phyloP scores from a whole-genome alignment of 805 yeast genomes.

The Nakazawaea ishiwadae region DNA sequence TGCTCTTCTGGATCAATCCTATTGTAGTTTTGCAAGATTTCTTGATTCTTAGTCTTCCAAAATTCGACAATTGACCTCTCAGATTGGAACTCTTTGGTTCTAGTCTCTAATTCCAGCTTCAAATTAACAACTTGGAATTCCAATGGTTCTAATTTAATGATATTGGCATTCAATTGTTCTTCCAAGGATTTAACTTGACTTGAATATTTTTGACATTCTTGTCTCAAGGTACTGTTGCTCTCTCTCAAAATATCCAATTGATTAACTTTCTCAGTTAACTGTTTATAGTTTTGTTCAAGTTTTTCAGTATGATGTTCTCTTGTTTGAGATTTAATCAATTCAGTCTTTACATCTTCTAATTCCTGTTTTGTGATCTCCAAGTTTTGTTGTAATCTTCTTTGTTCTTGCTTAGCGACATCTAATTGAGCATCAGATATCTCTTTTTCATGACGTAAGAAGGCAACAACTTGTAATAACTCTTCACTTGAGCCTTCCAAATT shows the following conservation, averaged over 20 bases:
- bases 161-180: slow-evolving; percentile 26
- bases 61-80: slow-evolving; percentile 51
- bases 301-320: slow-evolving; percentile 22
- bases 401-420: slow-evolving; percentile 48
- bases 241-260: slow-evolving; percentile 63
- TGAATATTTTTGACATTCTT: slow-evolving; percentile 35
- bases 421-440: slow-evolving; percentile 63
- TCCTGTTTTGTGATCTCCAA: slow-evolving; percentile 44
- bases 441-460: slow-evolving; percentile 67
- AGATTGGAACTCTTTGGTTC: slow-evolving; percentile 42
- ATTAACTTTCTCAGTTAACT: slow-evolving; percentile 47
- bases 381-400: slow-evolving; percentile 44
- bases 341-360: slow-evolving; percentile 45
- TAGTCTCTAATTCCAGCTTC: slow-evolving; percentile 39
- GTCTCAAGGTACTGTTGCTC: slow-evolving; percentile 60
- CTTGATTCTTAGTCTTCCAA: slow-evolving; percentile 51
- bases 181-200: slow-evolving; percentile 35
- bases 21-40: slow-evolving; percentile 38
- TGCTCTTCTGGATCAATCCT: slow-evolving; percentile 44
- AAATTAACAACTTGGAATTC: slow-evolving; percentile 32
- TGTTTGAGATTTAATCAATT: slow-evolving; percentile 30
- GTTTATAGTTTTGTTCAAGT: slow-evolving; percentile 37
- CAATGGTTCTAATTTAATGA: slow-evolving; percentile 39
- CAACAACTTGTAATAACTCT: slow-evolving; percentile 48
- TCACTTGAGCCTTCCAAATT: slow-evolving; percentile 17